A percentile compares a stretch with the other conserved stretches of the same genome.
Evolutionary conservation across 495 filamentous ascomycete species (phyloP).

Genomic region (Chaetomium cochliodes): DNA sequence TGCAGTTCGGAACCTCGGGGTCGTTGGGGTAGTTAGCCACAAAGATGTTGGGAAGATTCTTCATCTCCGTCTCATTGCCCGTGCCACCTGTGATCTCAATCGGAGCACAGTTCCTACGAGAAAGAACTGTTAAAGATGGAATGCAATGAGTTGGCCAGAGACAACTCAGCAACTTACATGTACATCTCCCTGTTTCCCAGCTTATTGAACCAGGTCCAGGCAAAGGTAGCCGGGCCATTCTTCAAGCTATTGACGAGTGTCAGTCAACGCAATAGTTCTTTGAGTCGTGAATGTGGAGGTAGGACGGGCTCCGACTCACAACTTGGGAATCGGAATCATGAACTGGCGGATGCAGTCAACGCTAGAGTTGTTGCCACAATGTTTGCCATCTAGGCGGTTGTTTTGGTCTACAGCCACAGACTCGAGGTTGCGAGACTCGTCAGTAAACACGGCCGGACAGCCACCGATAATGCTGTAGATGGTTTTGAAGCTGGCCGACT

Average conservation of each 20-base stretch:
- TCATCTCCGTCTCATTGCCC: constrained; percentile 29
- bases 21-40: constrained; percentile 52
- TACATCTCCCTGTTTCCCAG: constrained; percentile 61
- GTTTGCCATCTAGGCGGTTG: constrained; percentile 18
- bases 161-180: constrained; percentile 33
- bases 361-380: constrained; percentile 29
- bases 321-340: constrained; percentile 29
- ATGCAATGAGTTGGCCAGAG: background rate
- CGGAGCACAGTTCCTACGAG: constrained; percentile 51
- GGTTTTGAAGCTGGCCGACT: constrained; percentile 57
- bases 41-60: constrained; percentile 56
- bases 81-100: constrained; percentile 50
- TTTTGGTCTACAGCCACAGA: constrained; percentile 24
- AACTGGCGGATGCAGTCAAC: constrained; percentile 32
- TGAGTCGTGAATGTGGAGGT: background rate
- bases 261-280: background rate
- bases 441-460: constrained; percentile 53
- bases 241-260: constrained; percentile 18
- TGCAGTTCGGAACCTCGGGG: constrained; percentile 18
- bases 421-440: constrained; percentile 36
- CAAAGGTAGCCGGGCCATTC: constrained; percentile 44
- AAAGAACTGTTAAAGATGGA: background rate
- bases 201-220: constrained; percentile 63
- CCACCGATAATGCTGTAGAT: constrained; percentile 70
- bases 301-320: constrained; percentile 15